Evolutionary conservation across 306 rosid species (phyloP), one percentile per base, ranked within the genome.

Genomic region (Adenanthera pavonina): DNA sequence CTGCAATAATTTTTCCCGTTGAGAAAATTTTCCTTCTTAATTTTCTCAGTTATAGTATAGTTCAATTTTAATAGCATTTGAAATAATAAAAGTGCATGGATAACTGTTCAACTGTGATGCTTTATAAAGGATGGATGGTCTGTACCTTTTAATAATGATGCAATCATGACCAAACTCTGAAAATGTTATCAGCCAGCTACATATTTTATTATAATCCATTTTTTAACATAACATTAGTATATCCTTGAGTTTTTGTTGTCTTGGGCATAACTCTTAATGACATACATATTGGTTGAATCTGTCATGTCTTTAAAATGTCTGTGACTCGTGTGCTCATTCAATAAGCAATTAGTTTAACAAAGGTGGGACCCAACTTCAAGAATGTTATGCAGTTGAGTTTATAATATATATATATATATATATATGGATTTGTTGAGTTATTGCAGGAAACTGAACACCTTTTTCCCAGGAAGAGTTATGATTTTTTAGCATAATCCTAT

Each of bases 1-100:
- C 34, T 75, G 66, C 87, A 81, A 84, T 80, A 81, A 84, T 78
- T 87, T 86, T 43, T 75, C 70, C 66, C 52, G 12, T 53, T 72
- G 79, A 79, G 72, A 56, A 36, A 48, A 65, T 19, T 61, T 35
- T 34, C 74, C 73, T 51, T 80, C 38, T 61, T 36, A 15, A 3
- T 65, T 40, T 66, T 49, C 79, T 59, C 78, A 8, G 64, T 36
- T 52, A 17, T 56, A 12, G 61, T 49, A 74, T 72, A 17, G 34
- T 76, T 71, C 67, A 74, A 33, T 71, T 61, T 64, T 68, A 59
- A 10, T 41, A 41, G 35, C 84, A 68, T 69, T 69, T 20, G 19
- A 25, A 71, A 25, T 70, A 7, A 36, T 40, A 14, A 38, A 14
- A 36, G 49, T 7, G n/a, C 40, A 30, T 61, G 7, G 33, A 66